These are phyloP conservation scores for Chaetoceros tenuissimus DNA, from an alignment of 108 stramenopile species.

Conservation along the genomic window DNA sequence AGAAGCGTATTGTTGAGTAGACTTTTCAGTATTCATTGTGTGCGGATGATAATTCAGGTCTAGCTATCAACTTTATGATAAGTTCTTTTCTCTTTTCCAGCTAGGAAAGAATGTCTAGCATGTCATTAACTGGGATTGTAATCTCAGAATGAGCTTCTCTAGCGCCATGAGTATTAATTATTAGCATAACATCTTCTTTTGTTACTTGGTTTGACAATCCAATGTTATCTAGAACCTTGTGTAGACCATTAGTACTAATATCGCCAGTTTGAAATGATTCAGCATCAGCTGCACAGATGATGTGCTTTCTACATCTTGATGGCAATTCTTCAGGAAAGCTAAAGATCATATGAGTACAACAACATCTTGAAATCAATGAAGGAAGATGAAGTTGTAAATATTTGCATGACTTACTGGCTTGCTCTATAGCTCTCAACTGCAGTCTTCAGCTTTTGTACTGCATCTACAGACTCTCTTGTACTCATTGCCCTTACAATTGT, in stretches of 20 bases:
- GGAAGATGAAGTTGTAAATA: no score
- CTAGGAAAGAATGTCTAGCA: neutral
- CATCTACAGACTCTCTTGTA: no score
- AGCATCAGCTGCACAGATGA: neutral
- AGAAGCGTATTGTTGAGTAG: no score
- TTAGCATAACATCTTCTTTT: neutral
- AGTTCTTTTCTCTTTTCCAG: no score
- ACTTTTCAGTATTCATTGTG: no score
- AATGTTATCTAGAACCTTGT: slow-evolving; percentile 1
- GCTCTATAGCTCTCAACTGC: no score
- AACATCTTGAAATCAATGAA: neutral
- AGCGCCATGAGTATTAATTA: neutral
- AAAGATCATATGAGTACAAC: neutral
- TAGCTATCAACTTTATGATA: no score
- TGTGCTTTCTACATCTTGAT: neutral
- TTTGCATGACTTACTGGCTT: no score
- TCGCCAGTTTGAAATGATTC: neutral
- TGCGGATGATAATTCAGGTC: no score
- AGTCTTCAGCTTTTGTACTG: no score
- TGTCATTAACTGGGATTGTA: neutral
- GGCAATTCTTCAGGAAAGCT: slow-evolving; percentile 1
- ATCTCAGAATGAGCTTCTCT: neutral
- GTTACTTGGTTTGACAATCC: neutral
- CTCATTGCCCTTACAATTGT: no score
- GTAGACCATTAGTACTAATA: neutral